These are phyloP conservation scores for Pseudomonodictys pantanalensis DNA, from an alignment of 495 filamentous ascomycete species.

Conservation along the genomic window DNA sequence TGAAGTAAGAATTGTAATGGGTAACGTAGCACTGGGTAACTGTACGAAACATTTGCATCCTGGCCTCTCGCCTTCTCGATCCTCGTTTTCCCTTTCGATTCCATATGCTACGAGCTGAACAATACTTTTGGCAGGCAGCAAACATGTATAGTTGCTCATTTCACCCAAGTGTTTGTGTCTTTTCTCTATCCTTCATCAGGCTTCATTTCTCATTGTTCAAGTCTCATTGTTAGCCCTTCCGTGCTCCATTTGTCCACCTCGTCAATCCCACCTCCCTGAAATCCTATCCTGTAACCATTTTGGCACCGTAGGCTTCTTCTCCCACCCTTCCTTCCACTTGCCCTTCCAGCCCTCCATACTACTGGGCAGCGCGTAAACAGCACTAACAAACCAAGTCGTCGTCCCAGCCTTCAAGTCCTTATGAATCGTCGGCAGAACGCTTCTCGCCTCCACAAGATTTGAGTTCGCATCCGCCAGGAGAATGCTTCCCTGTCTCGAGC, in stretches of 20 bases:
- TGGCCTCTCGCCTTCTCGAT: too few species aligned
- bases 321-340: conserved; percentile 31
- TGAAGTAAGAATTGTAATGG: neutral
- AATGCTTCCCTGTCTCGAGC: conserved; percentile 53
- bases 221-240: too few species aligned
- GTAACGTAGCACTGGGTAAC: too few species aligned
- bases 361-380: conserved; percentile 44
- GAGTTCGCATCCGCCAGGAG: conserved; percentile 76
- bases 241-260: too few species aligned
- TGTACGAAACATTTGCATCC: too few species aligned
- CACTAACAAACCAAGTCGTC: conserved; percentile 50
- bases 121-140: too few species aligned
- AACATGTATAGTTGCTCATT: too few species aligned
- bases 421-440: conserved; percentile 63
- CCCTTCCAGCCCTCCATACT: conserved; percentile 31
- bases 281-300: conserved; percentile 28
- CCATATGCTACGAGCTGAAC: too few species aligned
- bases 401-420: conserved; percentile 41
- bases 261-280: conserved; percentile 24
- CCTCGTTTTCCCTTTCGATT: too few species aligned
- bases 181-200: too few species aligned
- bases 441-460: conserved; percentile 68
- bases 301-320: conserved; percentile 29
- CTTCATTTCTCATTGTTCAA: too few species aligned
- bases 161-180: too few species aligned